A percentile compares a stretch with the other conserved stretches of the same genome.
These are phyloP conservation scores for Trametes coccinea DNA, from an alignment of 768 basidiomycete genomes.

Conservation along the genomic window DNA sequence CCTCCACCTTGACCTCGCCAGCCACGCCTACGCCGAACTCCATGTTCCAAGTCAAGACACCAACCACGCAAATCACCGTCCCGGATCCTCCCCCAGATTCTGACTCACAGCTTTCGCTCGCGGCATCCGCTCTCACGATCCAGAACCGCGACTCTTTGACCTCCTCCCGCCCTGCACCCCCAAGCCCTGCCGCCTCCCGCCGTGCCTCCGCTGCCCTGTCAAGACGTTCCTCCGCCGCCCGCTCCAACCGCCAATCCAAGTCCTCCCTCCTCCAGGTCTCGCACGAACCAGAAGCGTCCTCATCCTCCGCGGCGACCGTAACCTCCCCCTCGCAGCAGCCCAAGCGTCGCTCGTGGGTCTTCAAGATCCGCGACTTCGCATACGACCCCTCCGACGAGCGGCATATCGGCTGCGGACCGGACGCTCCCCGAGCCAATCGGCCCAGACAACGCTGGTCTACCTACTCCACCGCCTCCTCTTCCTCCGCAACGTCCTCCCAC, in stretches of 20 bases:
- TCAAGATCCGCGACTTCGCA: conserved; percentile 54
- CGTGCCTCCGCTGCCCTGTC: conserved; percentile 39
- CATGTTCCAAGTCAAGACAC: conserved; percentile 22
- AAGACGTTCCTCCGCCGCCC: conserved; percentile 34
- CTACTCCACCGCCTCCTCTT: conserved; percentile 31
- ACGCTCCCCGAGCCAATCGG: conserved; percentile 68
- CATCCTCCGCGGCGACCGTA: conserved; percentile 22
- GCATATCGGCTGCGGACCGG: conserved; percentile 43
- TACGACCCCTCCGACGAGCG: conserved; percentile 44
- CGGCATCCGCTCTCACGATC: conserved; percentile 34
- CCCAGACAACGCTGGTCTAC: conserved; percentile 34
- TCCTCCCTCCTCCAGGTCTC: conserved; percentile 39
- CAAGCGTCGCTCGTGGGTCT: conserved; percentile 27
- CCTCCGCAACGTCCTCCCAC: conserved; percentile 31
- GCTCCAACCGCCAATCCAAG: conserved; percentile 37
- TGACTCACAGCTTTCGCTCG: conserved; percentile 11
- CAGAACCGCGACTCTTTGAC: conserved; percentile 38
- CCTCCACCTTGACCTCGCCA: conserved; percentile 17
- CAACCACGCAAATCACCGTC: conserved; percentile 26
- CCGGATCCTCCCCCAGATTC: conserved; percentile 25
- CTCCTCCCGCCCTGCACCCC: conserved; percentile 60
- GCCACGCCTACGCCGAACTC: conserved; percentile 24
- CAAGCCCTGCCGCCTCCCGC: conserved; percentile 56
- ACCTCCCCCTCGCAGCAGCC: conserved; percentile 12
- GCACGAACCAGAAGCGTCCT: conserved; percentile 38